A percentile compares a stretch with the other conserved stretches of the same genome.
phyloP scores from a whole-genome alignment of 495 filamentous ascomycete species.

The Xylaria flabelliformis region DNA sequence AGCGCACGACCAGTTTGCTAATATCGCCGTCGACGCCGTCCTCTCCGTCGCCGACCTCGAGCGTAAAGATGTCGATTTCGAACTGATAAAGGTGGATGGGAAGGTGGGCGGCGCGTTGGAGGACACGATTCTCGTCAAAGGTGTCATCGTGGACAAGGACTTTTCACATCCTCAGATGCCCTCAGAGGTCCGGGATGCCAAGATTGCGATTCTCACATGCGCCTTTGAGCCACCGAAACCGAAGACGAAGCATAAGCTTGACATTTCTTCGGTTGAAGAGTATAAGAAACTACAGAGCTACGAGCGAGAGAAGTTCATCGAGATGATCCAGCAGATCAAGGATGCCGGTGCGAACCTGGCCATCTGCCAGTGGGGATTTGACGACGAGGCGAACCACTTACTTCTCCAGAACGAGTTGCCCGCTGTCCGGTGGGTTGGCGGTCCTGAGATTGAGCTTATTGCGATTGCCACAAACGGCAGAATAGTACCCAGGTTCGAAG shows the following conservation, averaged over 20 bases:
- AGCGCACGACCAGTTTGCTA: conserved; percentile 95
- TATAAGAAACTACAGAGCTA: conserved; percentile 97
- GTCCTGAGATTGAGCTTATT: conserved; percentile 97
- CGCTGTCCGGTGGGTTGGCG: conserved; percentile 97
- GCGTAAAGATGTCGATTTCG: conserved; percentile 97
- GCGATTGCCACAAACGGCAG: conserved; percentile 97
- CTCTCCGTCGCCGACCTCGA: conserved; percentile 95
- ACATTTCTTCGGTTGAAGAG: conserved; percentile 96
- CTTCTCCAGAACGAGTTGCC: conserved; percentile 95
- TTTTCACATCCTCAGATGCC: conserved; percentile 99
- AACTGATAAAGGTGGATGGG: conserved; percentile 98
- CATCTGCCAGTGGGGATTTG: conserved; percentile 99
- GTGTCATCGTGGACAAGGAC: conserved; percentile 98
- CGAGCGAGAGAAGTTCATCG: conserved; percentile 92
- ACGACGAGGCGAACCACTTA: conserved; percentile 98
- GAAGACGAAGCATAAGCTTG: conserved; percentile 99
- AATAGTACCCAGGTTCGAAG: conserved; percentile 97
- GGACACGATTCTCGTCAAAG: conserved; percentile 92
- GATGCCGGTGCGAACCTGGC: conserved; percentile 95
- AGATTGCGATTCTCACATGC: conserved; percentile 96
- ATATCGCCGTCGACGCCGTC: conserved; percentile 96
- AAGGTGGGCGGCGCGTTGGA: conserved; percentile 97
- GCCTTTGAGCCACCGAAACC: conserved; percentile 99
- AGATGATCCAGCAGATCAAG: conserved; percentile 99
- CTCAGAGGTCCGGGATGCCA: conserved; percentile 88